Evolutionary conservation across 768 basidiomycete species (phyloP).

Genomic region (Pleurotus salmoneostramineus): DNA sequence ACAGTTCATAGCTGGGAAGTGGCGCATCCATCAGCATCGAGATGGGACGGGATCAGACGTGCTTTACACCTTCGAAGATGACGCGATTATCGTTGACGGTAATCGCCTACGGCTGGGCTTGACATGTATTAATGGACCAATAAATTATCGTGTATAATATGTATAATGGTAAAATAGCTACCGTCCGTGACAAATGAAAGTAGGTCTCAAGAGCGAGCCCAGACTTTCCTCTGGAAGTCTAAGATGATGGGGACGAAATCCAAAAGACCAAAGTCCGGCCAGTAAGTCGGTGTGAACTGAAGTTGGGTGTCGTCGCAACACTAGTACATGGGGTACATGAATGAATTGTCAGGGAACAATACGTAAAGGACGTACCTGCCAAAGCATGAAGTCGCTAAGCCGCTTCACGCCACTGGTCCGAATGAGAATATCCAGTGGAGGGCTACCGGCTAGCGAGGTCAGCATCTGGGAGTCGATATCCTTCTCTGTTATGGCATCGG

Average conservation of each 20-base stretch:
- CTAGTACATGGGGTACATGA: slow-evolving; percentile 33
- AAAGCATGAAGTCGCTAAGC: slow-evolving; percentile 86
- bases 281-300: slow-evolving; percentile 80
- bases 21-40: slow-evolving; percentile 8
- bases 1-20: slow-evolving; percentile 16
- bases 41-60: slow-evolving; percentile 11
- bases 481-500: slow-evolving; percentile 52
- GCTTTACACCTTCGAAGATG: slow-evolving; percentile 9
- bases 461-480: slow-evolving; percentile 66
- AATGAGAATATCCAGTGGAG: slow-evolving; percentile 85
- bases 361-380: slow-evolving; percentile 70
- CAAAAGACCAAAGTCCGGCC: slow-evolving; percentile 89
- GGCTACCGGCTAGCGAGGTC: slow-evolving; percentile 60
- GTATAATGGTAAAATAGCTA: background rate
- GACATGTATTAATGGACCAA: no score
- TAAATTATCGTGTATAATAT: background rate
- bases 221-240: slow-evolving; percentile 40
- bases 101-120: background rate
- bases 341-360: background rate
- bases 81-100: background rate
- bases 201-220: background rate
- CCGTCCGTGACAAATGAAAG: background rate
- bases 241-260: slow-evolving; percentile 87
- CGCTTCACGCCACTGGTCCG: slow-evolving; percentile 90
- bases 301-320: slow-evolving; percentile 81